Evolutionary conservation across 2,329 filamentous ascomycete species (phyloP), one percentile per base, ranked within the genome.

Genomic region (Aspergillus calidoustus): DNA sequence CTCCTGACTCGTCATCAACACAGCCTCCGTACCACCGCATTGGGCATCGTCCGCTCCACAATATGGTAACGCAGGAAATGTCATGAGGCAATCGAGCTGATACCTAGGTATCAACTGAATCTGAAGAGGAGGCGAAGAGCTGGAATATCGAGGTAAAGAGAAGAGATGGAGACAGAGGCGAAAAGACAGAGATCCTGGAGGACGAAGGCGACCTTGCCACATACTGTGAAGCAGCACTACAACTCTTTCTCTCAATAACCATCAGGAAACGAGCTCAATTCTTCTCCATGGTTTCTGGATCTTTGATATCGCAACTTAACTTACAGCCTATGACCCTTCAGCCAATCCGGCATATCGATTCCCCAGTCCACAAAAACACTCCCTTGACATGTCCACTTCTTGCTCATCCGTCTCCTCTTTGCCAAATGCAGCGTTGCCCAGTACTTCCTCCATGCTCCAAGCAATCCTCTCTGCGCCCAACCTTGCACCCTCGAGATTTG

Each of bases 401-500:
- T 22, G 19, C 47, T 60, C 64, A 50, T 60, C 60, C 30, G 68
- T 65, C 9, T 55, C 56, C 15, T 60, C 60, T 13, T 58, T 65
- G 46, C 68, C 73, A 44, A 57, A 57, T 49, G 28, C 34, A 38
- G 17, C 11, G 7, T 43, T 44, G 25, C 73, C 78, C 47, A 88
- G 63, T 11, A 86, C 70, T 64, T 90, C 87, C 66, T 90, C 84
- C 54, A 92, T 82, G 1, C 85, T 86, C 88, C 89, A 91, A 0
- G 87, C 86, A 51, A 92, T 86, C 54, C 91, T 83, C 77, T 93
- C 91, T 0, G 91, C 90, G 0, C 90, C 90, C 28, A 88, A 72
- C 65, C 91, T 84, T 3, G 90, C 90, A 0, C 91, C 91, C 30
- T 90, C 90, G 3, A 93, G 79, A 72, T 93, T 93, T 0, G 86